phyloP scores from a whole-genome alignment of 148 eudicot genomes.

The Amaranthus cruentus region DNA sequence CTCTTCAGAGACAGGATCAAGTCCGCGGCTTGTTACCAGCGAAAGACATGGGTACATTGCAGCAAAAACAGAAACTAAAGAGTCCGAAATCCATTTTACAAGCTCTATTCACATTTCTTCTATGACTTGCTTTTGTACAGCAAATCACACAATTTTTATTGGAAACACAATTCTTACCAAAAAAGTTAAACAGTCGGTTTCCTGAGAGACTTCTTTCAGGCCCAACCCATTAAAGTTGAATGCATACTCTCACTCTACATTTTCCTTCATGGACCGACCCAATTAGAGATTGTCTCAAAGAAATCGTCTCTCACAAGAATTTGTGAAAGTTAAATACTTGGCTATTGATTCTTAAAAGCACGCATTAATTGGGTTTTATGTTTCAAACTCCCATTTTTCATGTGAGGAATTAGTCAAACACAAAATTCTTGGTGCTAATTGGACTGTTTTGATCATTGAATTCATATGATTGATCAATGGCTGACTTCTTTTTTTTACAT shows the following conservation, averaged over 20 bases:
- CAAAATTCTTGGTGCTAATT: constrained; percentile 5
- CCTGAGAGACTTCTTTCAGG: no score
- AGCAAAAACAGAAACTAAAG: constrained; percentile 32
- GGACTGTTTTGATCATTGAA: constrained; percentile 13
- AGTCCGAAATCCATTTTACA: constrained; percentile 69
- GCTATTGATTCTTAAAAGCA: neutral
- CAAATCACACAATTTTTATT: constrained; percentile 12
- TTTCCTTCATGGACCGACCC: no score
- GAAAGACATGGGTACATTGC: constrained; percentile 26
- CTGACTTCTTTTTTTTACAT: neutral
- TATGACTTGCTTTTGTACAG: constrained; percentile 39
- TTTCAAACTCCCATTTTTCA: neutral
- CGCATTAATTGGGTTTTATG: neutral
- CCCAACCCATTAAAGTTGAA: no score
- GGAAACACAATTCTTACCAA: constrained; percentile 6
- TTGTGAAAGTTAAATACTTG: neutral
- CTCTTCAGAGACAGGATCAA: constrained; percentile 41
- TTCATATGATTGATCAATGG: constrained; percentile 22
- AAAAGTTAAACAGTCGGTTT: neutral
- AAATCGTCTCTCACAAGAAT: neutral
- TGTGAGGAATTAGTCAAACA: constrained; percentile 3
- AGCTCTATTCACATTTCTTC: constrained; percentile 67
- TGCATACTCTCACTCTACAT: no score
- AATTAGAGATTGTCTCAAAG: no score
- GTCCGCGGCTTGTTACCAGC: constrained; percentile 28